These are phyloP conservation scores for Polychaeton citri DNA, from an alignment of 2,329 filamentous ascomycete species.

Conservation along the genomic window DNA sequence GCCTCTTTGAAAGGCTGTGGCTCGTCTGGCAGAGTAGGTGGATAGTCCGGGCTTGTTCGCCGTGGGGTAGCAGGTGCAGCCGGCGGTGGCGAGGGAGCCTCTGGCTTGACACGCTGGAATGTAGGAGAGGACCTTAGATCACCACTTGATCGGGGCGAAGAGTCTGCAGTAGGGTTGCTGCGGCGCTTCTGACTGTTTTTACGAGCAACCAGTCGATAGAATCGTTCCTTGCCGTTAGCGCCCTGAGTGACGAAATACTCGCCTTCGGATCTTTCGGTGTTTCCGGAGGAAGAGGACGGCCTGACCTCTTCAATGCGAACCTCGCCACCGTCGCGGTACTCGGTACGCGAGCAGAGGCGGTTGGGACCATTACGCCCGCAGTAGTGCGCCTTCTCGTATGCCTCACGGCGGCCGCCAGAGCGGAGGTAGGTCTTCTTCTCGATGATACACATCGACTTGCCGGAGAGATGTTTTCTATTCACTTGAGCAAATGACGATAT, in stretches of 20 bases:
- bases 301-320: slow-evolving; percentile 10
- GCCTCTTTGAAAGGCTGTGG: no score
- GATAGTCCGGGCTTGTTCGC: no score
- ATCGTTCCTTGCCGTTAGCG: slow-evolving; percentile 9
- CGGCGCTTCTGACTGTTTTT: slow-evolving; percentile 10
- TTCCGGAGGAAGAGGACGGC: slow-evolving; percentile 4
- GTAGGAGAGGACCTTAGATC: no score
- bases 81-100: no score
- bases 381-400: slow-evolving; percentile 8
- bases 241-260: slow-evolving; percentile 10
- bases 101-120: no score
- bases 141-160: no score
- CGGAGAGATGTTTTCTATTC: no score
- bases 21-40: no score
- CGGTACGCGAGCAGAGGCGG: slow-evolving; percentile 11
- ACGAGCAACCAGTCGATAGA: slow-evolving; percentile 11
- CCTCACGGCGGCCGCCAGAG: slow-evolving; percentile 10
- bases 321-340: slow-evolving; percentile 5
- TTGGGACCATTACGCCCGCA: slow-evolving; percentile 11
- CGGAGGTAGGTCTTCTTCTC: slow-evolving; percentile 16
- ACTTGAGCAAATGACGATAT: no score
- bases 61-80: no score
- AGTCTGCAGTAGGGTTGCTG: no score
- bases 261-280: slow-evolving; percentile 5
- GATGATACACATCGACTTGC: slow-evolving; percentile 16